Base-by-base conservation (phyloP, 106 monocot genomes). In the Triglochin maritima region DNA sequence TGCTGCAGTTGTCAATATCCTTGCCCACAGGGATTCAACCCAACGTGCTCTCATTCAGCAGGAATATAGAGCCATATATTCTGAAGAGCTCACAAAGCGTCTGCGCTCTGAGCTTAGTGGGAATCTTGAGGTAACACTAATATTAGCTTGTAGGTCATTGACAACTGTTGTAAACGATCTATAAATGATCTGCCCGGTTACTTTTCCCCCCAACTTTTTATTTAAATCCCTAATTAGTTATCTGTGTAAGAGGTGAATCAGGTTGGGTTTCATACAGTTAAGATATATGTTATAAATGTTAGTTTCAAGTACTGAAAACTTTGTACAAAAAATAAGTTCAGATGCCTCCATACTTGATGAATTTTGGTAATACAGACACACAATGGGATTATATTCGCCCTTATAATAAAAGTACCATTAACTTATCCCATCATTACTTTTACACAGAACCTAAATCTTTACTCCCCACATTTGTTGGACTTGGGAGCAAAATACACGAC, bases 1-100 rank as follows among this genome's bases (percentile, higher is more conserved):
- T 69, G 50, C 74, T 3, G 46, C 63, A 63, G 74, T 91, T 42
- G 53, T 84, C 17, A 73, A 80, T 9, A 84, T 91, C 58, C 74
- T 91, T 63, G 82, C 84, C 14, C 85, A 87, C 48, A 79, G 87
- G 47, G 87, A 87, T 82, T 67, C 82, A 44, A 72, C 80, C 46
- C 85, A 85, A 42, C 85, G 92, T 17, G 69, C 74, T 65, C 81
- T 83, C 45, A 92, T 92, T 49, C 85, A 92, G 72, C 88, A 88
- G 50, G 92, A 92, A 75, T 92, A 88, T 70, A 76, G 64, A 57
- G 5, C 81, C 5, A 81, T 85, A 83, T 92, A 92, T 72, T 67
- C 76, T 15, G 77, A 85, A 41, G 87, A 87, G 44, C 82, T 92
- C 44, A 49, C 64, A 8, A 73, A 50, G 7, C 87, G 87, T 4